Evolutionary conservation across 2,329 filamentous ascomycete species (phyloP).

Genomic region (Aspergillus fructus): DNA sequence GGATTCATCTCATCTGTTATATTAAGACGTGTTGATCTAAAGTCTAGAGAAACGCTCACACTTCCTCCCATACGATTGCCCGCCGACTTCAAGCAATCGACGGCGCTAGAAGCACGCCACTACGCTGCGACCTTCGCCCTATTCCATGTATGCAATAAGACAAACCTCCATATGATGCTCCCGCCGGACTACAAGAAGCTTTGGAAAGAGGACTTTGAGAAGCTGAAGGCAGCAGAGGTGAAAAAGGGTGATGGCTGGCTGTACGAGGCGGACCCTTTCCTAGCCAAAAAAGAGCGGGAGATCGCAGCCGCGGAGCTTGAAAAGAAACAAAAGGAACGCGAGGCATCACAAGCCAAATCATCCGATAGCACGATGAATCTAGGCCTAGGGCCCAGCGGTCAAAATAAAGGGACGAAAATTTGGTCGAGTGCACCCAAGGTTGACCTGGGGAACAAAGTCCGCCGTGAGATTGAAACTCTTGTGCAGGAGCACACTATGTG

Average conservation of each 20-base stretch:
- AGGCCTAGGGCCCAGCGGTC: constrained; percentile 39
- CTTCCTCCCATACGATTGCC: constrained; percentile 83
- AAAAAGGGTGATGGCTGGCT: constrained; percentile 78
- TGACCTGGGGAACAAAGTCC: constrained; percentile 82
- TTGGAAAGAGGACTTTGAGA: constrained; percentile 85
- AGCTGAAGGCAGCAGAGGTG: constrained; percentile 76
- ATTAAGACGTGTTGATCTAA: constrained; percentile 69
- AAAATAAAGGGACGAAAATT: constrained; percentile 59
- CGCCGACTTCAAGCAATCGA: constrained; percentile 71
- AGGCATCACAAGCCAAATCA: constrained; percentile 59
- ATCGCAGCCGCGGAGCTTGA: constrained; percentile 72
- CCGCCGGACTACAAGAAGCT: constrained; percentile 85
- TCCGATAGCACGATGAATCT: constrained; percentile 65
- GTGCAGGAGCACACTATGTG: constrained; percentile 77
- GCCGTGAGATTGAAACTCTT: constrained; percentile 75
- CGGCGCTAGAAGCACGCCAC: constrained; percentile 85
- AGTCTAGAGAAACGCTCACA: constrained; percentile 73
- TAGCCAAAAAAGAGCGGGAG: constrained; percentile 73
- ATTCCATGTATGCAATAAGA: constrained; percentile 90
- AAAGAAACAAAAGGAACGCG: constrained; percentile 74
- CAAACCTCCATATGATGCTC: constrained; percentile 91
- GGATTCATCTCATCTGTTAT: constrained; percentile 81
- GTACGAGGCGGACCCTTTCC: constrained; percentile 95
- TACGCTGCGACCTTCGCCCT: constrained; percentile 89
- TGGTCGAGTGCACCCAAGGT: constrained; percentile 87